Conservation (phyloP, 2,329 filamentous ascomycete genomes). For the Trichoderma endophyticum region DNA sequence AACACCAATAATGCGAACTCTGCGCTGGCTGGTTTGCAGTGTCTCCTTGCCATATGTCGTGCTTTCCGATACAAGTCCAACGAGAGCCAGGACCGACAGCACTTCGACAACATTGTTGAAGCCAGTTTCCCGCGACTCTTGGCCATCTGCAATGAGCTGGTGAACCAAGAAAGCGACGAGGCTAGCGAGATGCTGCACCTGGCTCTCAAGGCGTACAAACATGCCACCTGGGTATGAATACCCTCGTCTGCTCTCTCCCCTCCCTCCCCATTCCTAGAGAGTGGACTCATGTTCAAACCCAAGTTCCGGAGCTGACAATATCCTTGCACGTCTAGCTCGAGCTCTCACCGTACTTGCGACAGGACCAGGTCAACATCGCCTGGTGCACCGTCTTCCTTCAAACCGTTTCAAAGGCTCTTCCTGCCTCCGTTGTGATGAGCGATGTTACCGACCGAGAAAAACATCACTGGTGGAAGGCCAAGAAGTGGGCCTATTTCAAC, state of each 20-base stretch:
- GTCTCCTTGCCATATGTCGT: conserved; percentile 88
- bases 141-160: conserved; percentile 80
- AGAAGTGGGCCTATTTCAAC: conserved; percentile 99
- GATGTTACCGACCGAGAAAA: conserved; percentile 81
- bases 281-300: not conserved
- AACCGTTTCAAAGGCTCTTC: conserved; percentile 81
- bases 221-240: conserved; percentile 78
- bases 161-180: conserved; percentile 88
- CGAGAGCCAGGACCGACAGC: conserved; percentile 70
- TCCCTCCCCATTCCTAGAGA: not conserved
- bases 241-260: not conserved
- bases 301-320: not conserved
- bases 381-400: conserved; percentile 96
- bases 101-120: conserved; percentile 94
- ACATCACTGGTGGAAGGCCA: conserved; percentile 99
- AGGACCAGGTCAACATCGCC: conserved; percentile 79
- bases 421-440: conserved; percentile 78
- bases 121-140: conserved; percentile 85
- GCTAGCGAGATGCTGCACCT: conserved; percentile 95
- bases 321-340: conserved; percentile 66
- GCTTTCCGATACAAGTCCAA: conserved; percentile 89
- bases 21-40: conserved; percentile 91
- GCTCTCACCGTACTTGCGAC: conserved; percentile 71
- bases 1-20: conserved; percentile 81
- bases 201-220: conserved; percentile 95